Base-by-base conservation (phyloP, 352 stramenopile species). In the Phytophthora rubi region DNA sequence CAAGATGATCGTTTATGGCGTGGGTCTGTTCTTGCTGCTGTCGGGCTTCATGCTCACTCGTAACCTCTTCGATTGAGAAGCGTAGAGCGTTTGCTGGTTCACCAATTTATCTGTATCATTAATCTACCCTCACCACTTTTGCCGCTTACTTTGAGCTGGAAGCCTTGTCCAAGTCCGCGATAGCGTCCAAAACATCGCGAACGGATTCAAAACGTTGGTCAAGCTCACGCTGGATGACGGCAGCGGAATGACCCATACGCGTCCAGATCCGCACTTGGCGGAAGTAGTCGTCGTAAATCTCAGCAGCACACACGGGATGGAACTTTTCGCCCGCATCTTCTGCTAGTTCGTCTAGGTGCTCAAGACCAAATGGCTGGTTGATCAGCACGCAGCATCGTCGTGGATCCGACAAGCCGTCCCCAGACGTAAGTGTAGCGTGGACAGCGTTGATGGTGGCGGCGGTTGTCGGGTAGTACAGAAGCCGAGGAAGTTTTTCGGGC, bases 231-330 rank as follows among this genome's bases (percentile, higher is more conserved):
- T 89, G 79, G 44, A 91, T 91, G 6, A 77, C 69, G 16, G 69
- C 57, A 2, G 83, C 56, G 21, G 81, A 83, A 63, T 91, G 71
- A 32, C 83, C 79, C 83, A 91, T 89, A 49, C 83, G 83, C 26
- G 81, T 89, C 83, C 81, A 91, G 49, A 91, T 86, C 32, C 83
- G 77, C 16, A 89, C 81, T 52, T 91, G 80, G n/a, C 79, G 81
- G 65, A 88, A 91, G 70, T 88, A 88, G 51, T 89, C 83, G 58
- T 91, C 83, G 63, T 91, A 88, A 61, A 89, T 84, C 61, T 88
- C 79, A 26, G 83, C 83, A n/a, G 81, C 80, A 44, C 83, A 91
- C 42, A 91, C 83, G 23, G 83, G 80, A 44, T 83, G 66, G 59
- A 90, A 90, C 30, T 82, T 73, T 55, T 90, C 70, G 5, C 81